A percentile compares a stretch with the other conserved stretches of the same genome.
Evolutionary conservation across 371 early-diverging fungal species (phyloP).

Genomic region (Mucor saturninus): DNA sequence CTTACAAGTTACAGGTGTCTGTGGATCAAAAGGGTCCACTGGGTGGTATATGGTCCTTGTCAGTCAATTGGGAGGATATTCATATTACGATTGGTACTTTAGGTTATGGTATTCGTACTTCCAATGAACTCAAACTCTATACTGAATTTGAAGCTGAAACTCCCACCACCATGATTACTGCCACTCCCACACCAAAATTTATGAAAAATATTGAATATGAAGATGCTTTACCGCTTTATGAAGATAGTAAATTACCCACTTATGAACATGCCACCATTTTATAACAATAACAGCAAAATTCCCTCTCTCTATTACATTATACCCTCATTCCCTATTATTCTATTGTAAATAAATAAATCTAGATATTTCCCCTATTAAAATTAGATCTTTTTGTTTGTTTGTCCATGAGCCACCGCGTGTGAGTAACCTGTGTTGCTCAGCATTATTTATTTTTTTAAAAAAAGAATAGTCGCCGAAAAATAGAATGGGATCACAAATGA

Average conservation of each 20-base stretch:
- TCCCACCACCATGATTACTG: not conserved
- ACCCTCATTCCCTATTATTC: no score
- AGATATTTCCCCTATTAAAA: no score
- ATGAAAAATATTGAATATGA: constrained; percentile 37
- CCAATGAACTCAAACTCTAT: constrained; percentile 35
- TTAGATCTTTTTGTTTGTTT: no score
- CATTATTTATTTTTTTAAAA: no score
- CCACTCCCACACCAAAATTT: constrained; percentile 30
- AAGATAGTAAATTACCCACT: constrained; percentile 56
- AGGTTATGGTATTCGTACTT: constrained; percentile 38
- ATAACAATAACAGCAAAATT: no score
- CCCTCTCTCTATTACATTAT: no score
- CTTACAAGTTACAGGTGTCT: constrained; percentile 17
- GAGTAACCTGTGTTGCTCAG: no score
- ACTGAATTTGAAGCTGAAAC: constrained; percentile 3
- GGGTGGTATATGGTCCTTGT: constrained; percentile 25
- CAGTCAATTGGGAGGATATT: constrained; percentile 10
- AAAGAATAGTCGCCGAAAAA: no score
- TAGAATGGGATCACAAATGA: no score
- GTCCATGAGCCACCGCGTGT: no score
- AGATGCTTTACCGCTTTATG: constrained; percentile 41
- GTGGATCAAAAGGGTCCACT: constrained; percentile 26
- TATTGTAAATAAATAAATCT: no score
- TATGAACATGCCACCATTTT: constrained; percentile 46
- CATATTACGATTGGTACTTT: constrained; percentile 42